Percentiles rank a stretch among this genome's conserved stretches.
Evolutionary conservation across 495 filamentous ascomycete species (phyloP).

Genomic region (Hypoxylon intermedium): DNA sequence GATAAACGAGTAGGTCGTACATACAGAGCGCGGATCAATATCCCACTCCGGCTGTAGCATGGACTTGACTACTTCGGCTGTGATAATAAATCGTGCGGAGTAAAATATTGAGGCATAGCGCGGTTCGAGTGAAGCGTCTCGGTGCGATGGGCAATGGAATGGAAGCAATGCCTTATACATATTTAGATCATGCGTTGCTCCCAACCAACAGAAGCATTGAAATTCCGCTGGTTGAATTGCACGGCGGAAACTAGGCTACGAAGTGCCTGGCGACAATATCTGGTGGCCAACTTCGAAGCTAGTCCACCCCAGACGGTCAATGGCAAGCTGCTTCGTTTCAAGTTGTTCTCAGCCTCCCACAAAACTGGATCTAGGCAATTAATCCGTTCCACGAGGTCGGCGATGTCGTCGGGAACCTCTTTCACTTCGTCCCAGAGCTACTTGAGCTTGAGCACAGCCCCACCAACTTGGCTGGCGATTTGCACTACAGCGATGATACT

Average conservation of each 20-base stretch:
- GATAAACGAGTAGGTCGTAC: background rate
- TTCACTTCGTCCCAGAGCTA: conserved; percentile 45
- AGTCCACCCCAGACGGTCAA: conserved; percentile 10
- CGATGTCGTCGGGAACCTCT: conserved; percentile 45
- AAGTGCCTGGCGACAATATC: conserved; percentile 29
- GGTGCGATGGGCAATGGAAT: conserved; percentile 12
- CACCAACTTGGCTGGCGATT: conserved; percentile 38
- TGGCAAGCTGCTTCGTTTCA: conserved; percentile 26
- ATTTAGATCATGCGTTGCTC: background rate
- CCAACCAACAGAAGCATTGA: no score
- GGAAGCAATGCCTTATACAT: conserved; percentile 11
- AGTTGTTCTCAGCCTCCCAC: conserved; percentile 24
- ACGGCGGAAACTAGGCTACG: conserved; percentile 11
- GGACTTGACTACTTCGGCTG: background rate
- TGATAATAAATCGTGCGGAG: no score
- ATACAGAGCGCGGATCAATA: background rate
- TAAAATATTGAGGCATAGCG: background rate
- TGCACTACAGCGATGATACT: conserved; percentile 47
- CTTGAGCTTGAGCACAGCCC: conserved; percentile 41
- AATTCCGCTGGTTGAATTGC: no score
- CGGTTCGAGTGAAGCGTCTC: background rate
- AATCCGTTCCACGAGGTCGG: conserved; percentile 39
- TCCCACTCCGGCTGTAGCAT: conserved; percentile 24
- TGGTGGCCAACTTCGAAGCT: conserved; percentile 12
- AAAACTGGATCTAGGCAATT: conserved; percentile 40